Conservation (phyloP, 2,329 filamentous ascomycete genomes). For the Davidsoniella australis region DNA sequence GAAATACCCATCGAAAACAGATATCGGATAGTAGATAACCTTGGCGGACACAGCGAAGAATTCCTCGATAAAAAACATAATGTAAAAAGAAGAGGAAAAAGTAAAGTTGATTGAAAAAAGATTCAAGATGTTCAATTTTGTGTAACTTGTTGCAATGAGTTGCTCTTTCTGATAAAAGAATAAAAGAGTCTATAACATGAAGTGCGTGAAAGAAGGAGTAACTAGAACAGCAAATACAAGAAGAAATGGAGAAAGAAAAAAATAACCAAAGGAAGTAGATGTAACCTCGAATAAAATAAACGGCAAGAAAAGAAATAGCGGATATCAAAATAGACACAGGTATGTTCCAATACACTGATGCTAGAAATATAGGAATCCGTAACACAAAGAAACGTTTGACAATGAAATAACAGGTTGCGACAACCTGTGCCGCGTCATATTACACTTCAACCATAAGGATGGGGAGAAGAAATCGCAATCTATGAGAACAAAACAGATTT, state of each 20-base stretch:
- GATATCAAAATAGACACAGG: conserved; percentile 14
- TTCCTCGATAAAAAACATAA: no score
- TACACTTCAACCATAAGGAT: not conserved
- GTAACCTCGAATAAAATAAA: conserved; percentile 6
- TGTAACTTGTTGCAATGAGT: not conserved
- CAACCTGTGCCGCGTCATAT: conserved; percentile 6
- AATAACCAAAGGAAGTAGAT: conserved; percentile 3
- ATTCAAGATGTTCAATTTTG: no score
- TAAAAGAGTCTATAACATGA: conserved; percentile 12
- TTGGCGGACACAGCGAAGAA: no score
- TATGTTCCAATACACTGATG: conserved; percentile 12
- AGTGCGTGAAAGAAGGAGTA: conserved; percentile 1
- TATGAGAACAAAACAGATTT: conserved; percentile 25
- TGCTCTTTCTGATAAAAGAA: not conserved
- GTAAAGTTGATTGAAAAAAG: not conserved
- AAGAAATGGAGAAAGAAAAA: conserved; percentile 1
- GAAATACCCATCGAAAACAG: no score
- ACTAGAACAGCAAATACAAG: conserved; percentile 1
- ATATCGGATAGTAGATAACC: no score
- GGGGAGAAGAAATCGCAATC: conserved; percentile 15
- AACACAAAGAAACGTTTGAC: conserved; percentile 3
- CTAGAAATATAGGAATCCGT: no score
- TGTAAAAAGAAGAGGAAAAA: no score
- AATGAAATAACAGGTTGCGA: conserved; percentile 4
- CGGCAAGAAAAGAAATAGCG: not conserved